Evolutionary conservation across 2,329 filamentous ascomycete species (phyloP).

Genomic region (Diaporthe longicolla): DNA sequence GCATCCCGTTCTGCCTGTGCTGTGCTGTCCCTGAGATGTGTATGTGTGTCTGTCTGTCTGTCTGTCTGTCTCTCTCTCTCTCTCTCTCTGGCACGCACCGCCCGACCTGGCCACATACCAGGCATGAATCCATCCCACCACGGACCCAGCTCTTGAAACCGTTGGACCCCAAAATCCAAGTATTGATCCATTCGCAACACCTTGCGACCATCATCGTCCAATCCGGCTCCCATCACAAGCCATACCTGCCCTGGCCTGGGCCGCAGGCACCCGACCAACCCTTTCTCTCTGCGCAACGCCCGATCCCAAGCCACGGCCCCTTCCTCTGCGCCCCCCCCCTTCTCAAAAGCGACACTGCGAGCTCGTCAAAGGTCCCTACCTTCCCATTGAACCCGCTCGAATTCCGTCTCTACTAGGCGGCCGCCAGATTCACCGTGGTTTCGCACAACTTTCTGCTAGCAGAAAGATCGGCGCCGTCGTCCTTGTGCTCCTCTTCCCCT

Average conservation of each 20-base stretch:
- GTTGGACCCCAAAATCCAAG: constrained; percentile 11
- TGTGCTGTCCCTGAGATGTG: constrained; percentile 25
- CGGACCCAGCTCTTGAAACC: constrained; percentile 31
- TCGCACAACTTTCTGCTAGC: not conserved
- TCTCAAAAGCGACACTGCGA: constrained; percentile 7
- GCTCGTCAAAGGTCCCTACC: constrained; percentile 5
- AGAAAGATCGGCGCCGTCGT: constrained; percentile 9
- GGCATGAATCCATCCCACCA: constrained; percentile 35
- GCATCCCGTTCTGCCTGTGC: not conserved
- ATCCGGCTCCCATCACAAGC: constrained; percentile 16
- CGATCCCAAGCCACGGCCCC: not conserved
- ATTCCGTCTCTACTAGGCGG: not conserved
- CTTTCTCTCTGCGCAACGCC: constrained; percentile 18
- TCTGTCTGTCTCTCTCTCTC: no score
- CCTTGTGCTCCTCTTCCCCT: constrained; percentile 10
- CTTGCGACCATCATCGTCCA: constrained; percentile 17
- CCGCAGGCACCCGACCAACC: constrained; percentile 14
- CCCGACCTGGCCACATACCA: not conserved
- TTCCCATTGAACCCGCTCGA: constrained; percentile 12
- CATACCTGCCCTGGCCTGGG: constrained; percentile 22
- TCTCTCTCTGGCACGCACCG: no score
- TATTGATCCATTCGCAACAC: constrained; percentile 2
- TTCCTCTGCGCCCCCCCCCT: constrained; percentile 1
- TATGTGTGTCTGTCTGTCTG: not conserved
- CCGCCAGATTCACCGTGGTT: not conserved